A percentile compares a stretch with the other conserved stretches of the same genome.
Conservation (phyloP, 495 filamentous ascomycete genomes). For the Penicillium desertorum region DNA sequence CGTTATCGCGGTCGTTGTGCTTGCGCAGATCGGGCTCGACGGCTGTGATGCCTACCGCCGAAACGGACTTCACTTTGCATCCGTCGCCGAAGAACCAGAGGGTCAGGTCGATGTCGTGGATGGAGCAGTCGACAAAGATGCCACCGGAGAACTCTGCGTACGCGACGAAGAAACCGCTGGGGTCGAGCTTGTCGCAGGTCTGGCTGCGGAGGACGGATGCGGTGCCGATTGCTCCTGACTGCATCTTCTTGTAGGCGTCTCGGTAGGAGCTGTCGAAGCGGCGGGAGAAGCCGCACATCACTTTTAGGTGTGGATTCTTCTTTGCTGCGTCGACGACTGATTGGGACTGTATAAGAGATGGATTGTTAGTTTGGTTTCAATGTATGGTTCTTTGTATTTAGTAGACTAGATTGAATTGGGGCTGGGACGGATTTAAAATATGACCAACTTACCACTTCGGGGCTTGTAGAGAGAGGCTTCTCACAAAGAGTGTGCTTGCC, state of each 20-base stretch:
- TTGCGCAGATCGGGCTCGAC: constrained; percentile 59
- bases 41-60: constrained; percentile 56
- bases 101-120: constrained; percentile 59
- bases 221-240: constrained; percentile 48
- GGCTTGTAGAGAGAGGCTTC: constrained; percentile 53
- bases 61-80: constrained; percentile 50
- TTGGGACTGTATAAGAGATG: constrained; percentile 42
- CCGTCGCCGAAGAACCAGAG: constrained; percentile 58
- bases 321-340: constrained; percentile 51
- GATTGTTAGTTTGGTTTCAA: not conserved
- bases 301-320: constrained; percentile 42
- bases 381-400: not conserved
- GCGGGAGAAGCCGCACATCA: constrained; percentile 60
- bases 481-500: constrained; percentile 58
- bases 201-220: constrained; percentile 55
- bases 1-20: constrained; percentile 62
- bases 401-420: not conserved
- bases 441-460: constrained; percentile 48
- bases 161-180: constrained; percentile 55
- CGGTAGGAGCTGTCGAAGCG: constrained; percentile 59
- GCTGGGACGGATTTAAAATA: not conserved
- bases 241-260: constrained; percentile 48
- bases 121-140: constrained; percentile 61
- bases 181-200: constrained; percentile 59
- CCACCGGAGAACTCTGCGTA: constrained; percentile 57